A percentile compares a stretch with the other conserved stretches of the same genome.
Conservation (phyloP, 495 filamentous ascomycete genomes). For the Venustampulla echinocandica region DNA sequence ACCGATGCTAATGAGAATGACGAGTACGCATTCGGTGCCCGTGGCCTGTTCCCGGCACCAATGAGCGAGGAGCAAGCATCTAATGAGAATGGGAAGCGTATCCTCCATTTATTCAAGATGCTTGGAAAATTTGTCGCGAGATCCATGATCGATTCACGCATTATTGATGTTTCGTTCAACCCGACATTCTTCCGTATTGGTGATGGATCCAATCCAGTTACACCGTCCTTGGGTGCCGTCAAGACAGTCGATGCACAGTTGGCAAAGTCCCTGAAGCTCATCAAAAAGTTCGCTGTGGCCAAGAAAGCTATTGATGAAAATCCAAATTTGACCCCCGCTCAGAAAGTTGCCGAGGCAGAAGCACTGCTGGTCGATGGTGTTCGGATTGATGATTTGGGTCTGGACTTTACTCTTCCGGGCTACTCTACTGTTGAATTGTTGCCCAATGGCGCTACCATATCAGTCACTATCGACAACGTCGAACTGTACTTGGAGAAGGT, state of each 20-base stretch:
- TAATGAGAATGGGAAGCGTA: conserved; percentile 68
- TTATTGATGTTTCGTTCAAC: conserved; percentile 97
- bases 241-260: conserved; percentile 82
- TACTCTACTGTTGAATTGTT: conserved; percentile 85
- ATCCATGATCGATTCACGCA: conserved; percentile 96
- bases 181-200: conserved; percentile 95
- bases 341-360: conserved; percentile 61
- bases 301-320: conserved; percentile 77
- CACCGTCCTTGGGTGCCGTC: conserved; percentile 85
- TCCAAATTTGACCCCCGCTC: conserved; percentile 46
- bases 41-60: conserved; percentile 86
- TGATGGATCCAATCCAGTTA: conserved; percentile 60
- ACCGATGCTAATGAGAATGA: conserved; percentile 66
- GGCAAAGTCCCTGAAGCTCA: conserved; percentile 73
- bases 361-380: conserved; percentile 64
- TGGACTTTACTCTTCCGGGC: conserved; percentile 93
- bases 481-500: conserved; percentile 80
- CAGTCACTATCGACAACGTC: conserved; percentile 84
- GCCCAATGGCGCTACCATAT: conserved; percentile 58
- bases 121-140: conserved; percentile 96
- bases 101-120: conserved; percentile 82
- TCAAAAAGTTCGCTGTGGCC: conserved; percentile 77
- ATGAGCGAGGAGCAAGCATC: conserved; percentile 71
- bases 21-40: conserved; percentile 80
- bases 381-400: conserved; percentile 72